These are phyloP conservation scores for Zygosaccharomyces sapae DNA, from an alignment of 1,139 yeast genomes.

Conservation along the genomic window DNA sequence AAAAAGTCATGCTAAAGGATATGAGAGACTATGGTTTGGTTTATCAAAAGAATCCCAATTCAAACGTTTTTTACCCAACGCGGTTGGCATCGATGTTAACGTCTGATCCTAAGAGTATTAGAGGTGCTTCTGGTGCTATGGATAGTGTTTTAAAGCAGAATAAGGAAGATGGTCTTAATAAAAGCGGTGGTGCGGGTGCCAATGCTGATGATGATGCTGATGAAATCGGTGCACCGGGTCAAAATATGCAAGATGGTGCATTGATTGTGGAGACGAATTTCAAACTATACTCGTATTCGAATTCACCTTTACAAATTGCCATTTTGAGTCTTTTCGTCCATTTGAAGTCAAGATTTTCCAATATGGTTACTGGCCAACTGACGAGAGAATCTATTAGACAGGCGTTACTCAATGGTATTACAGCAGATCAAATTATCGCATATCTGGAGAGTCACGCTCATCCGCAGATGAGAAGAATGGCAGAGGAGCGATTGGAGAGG, in stretches of 20 bases:
- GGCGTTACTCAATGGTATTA: slow-evolving; percentile 83
- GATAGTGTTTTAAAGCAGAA: slow-evolving; percentile 51
- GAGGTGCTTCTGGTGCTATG: slow-evolving; percentile 67
- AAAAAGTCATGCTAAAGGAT: slow-evolving; percentile 81
- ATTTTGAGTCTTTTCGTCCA: slow-evolving; percentile 84
- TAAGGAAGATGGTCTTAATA: slow-evolving; percentile 25
- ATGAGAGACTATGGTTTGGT: slow-evolving; percentile 88
- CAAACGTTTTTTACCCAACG: slow-evolving; percentile 80
- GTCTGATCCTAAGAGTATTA: slow-evolving; percentile 68
- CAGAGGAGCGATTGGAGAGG: slow-evolving; percentile 63
- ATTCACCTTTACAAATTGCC: slow-evolving; percentile 93
- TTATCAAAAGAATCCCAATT: slow-evolving; percentile 62
- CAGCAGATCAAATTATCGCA: slow-evolving; percentile 89
- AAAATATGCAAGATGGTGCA: slow-evolving; percentile 49
- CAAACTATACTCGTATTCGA: slow-evolving; percentile 88
- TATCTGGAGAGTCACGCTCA: slow-evolving; percentile 91
- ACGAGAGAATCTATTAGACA: slow-evolving; percentile 87
- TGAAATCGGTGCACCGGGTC: slow-evolving; percentile 23
- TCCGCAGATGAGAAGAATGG: slow-evolving; percentile 76
- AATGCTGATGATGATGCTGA: slow-evolving; percentile 32
- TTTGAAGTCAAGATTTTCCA: slow-evolving; percentile 76
- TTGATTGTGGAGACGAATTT: slow-evolving; percentile 90
- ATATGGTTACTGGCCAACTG: slow-evolving; percentile 89
- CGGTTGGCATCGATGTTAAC: slow-evolving; percentile 86
- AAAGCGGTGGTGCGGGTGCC: slow-evolving; percentile 17